Conservation (phyloP, 148 eudicot genomes). For the Fagopyrum homotropicum region DNA sequence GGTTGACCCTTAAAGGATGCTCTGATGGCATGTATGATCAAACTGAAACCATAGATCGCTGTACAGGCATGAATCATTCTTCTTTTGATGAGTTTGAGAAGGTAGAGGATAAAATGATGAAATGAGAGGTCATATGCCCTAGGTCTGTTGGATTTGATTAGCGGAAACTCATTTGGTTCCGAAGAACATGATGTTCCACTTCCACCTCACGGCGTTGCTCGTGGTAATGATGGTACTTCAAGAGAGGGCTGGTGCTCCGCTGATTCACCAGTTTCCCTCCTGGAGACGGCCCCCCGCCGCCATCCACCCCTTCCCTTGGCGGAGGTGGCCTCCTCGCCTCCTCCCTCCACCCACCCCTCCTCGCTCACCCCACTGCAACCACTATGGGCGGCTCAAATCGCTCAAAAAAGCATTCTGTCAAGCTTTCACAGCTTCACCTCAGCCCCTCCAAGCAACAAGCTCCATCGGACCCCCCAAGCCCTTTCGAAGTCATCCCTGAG, state of each 20-base stretch:
- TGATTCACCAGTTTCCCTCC: too few relatives aligned
- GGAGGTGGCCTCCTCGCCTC: too few relatives aligned
- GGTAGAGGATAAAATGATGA: constrained; percentile 20
- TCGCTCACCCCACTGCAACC: too few relatives aligned
- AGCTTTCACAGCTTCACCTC: too few relatives aligned
- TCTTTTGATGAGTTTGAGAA: constrained; percentile 23
- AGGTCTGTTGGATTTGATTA: constrained; percentile 75
- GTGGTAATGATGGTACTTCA: constrained; percentile 25
- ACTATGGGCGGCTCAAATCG: too few relatives aligned
- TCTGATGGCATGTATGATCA: constrained; percentile 33
- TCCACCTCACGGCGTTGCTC: constrained; percentile 31
- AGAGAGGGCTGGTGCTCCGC: constrained; percentile 32
- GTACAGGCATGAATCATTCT: constrained; percentile 25
- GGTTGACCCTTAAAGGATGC: constrained; percentile 25
- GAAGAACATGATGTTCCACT: constrained; percentile 62
- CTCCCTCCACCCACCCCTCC: too few relatives aligned
- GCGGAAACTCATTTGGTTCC: constrained; percentile 73
- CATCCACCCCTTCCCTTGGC: too few relatives aligned
- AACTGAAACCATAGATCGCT: background rate
- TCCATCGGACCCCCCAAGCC: too few relatives aligned
- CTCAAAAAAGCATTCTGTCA: too few relatives aligned
- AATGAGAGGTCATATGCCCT: constrained; percentile 57
- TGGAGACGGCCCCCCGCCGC: too few relatives aligned
- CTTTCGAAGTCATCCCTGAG: too few relatives aligned
- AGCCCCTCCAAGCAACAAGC: too few relatives aligned